phyloP scores from a whole-genome alignment of 2,329 filamentous ascomycete species.

The Pseudogymnoascus sp. region DNA sequence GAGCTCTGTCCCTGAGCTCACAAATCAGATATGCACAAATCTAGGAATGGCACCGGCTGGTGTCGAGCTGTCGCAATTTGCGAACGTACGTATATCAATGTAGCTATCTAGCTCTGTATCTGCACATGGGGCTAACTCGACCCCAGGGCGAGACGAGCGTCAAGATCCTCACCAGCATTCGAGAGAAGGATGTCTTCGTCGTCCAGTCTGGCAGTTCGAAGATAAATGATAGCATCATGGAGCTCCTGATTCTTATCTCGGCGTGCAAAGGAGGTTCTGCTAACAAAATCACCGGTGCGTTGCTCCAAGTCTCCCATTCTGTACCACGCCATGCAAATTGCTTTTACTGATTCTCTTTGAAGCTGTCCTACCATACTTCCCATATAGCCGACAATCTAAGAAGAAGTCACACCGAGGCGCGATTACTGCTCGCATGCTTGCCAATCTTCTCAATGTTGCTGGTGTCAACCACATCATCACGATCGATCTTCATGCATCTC shows the following conservation, averaged over 20 bases:
- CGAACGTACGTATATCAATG: slow-evolving; percentile 49
- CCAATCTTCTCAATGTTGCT: slow-evolving; percentile 86
- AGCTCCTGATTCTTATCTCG: slow-evolving; percentile 97
- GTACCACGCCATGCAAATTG: neutral
- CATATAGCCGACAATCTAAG: slow-evolving; percentile 98
- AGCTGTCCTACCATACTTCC: slow-evolving; percentile 92
- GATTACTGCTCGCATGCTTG: slow-evolving; percentile 94
- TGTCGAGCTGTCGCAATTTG: slow-evolving; percentile 61
- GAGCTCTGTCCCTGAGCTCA: slow-evolving; percentile 58
- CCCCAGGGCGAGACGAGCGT: slow-evolving; percentile 60
- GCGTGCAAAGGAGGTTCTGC: slow-evolving; percentile 97
- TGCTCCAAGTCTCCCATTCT: neutral
- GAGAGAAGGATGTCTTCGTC: slow-evolving; percentile 98
- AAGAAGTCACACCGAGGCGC: slow-evolving; percentile 96
- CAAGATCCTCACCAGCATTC: slow-evolving; percentile 65
- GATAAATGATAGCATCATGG: slow-evolving; percentile 99
- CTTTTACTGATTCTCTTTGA: slow-evolving; percentile 18
- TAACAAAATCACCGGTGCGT: slow-evolving; percentile 87
- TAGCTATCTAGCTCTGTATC: slow-evolving; percentile 21
- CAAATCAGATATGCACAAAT: slow-evolving; percentile 59
- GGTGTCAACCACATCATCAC: slow-evolving; percentile 97
- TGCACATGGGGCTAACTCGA: slow-evolving; percentile 20
- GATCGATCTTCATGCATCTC: slow-evolving; percentile 90
- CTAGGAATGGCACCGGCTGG: slow-evolving; percentile 57
- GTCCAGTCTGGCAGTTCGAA: slow-evolving; percentile 92